A percentile compares a stretch with the other conserved stretches of the same genome.
Conservation (phyloP, 495 filamentous ascomycete species). For the Talaromyces adpressus region DNA sequence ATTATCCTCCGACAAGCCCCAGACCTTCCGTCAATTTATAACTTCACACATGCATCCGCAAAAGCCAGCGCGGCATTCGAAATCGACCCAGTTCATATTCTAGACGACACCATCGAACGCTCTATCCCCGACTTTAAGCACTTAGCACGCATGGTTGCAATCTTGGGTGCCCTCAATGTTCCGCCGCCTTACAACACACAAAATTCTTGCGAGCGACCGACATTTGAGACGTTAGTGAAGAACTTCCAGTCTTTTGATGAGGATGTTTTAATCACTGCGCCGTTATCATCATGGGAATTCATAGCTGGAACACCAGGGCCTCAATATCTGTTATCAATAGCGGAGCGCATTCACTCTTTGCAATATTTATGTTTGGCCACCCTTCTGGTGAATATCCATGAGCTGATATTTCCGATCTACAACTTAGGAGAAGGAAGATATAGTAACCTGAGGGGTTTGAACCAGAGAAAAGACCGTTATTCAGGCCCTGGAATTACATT, state of each 20-base stretch:
- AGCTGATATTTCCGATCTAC: too few relatives aligned
- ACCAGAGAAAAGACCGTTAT: too few relatives aligned
- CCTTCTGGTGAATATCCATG: too few relatives aligned
- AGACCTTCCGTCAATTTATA: neutral
- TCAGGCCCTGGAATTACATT: too few relatives aligned
- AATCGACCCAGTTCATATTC: too few relatives aligned
- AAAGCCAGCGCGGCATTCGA: neutral
- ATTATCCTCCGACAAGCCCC: neutral
- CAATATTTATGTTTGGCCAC: too few relatives aligned
- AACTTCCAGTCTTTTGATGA: neutral
- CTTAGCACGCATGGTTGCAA: neutral
- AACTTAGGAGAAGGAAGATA: too few relatives aligned
- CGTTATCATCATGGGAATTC: neutral
- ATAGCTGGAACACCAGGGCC: neutral
- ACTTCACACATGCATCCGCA: neutral
- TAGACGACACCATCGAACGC: too few relatives aligned
- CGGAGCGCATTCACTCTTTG: too few relatives aligned
- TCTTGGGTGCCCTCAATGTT: neutral
- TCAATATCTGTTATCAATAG: conserved; percentile 2
- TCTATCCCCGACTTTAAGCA: too few relatives aligned
- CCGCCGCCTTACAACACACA: neutral
- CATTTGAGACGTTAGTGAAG: neutral
- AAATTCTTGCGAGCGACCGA: neutral
- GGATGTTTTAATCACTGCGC: neutral
- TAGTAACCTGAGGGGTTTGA: too few relatives aligned